A percentile compares a stretch with the other conserved stretches of the same genome.
These are phyloP conservation scores for Bruguiera hainesii DNA, from an alignment of 441 rosid species.

Conservation along the genomic window DNA sequence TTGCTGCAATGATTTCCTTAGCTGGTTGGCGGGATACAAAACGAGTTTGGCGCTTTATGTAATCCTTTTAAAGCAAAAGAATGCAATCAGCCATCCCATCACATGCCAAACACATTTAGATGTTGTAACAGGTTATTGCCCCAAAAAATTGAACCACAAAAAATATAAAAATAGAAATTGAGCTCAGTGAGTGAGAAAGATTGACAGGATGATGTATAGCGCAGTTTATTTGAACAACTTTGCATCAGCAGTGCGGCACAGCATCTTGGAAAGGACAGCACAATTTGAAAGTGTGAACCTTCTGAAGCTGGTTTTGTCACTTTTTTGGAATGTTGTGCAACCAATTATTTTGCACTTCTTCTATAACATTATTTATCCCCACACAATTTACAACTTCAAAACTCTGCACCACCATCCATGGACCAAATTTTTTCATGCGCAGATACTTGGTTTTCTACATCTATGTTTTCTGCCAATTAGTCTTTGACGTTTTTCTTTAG, in stretches of 20 bases:
- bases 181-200: neutral
- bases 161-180: neutral
- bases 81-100: slow-evolving; percentile 2
- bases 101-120: neutral
- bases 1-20: slow-evolving; percentile 51
- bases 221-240: neutral
- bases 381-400: neutral
- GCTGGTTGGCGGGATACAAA: slow-evolving; percentile 78
- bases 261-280: neutral
- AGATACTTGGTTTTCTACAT: neutral
- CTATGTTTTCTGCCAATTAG: neutral
- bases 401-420: neutral
- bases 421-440: neutral
- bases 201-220: neutral
- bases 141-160: slow-evolving; percentile 9
- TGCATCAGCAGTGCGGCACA: neutral
- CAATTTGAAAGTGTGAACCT: neutral
- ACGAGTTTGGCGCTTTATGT: slow-evolving; percentile 78
- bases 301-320: too few species aligned
- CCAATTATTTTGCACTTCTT: too few species aligned
- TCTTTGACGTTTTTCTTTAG: too few species aligned
- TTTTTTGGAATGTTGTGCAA: too few species aligned
- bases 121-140: slow-evolving; percentile 9
- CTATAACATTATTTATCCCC: too few species aligned
- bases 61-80: slow-evolving; percentile 48